Percentiles rank a stretch among this genome's conserved stretches.
These are phyloP conservation scores for Coccomyxa sp. DNA, from an alignment of 139 green algal genomes.

Conservation along the genomic window DNA sequence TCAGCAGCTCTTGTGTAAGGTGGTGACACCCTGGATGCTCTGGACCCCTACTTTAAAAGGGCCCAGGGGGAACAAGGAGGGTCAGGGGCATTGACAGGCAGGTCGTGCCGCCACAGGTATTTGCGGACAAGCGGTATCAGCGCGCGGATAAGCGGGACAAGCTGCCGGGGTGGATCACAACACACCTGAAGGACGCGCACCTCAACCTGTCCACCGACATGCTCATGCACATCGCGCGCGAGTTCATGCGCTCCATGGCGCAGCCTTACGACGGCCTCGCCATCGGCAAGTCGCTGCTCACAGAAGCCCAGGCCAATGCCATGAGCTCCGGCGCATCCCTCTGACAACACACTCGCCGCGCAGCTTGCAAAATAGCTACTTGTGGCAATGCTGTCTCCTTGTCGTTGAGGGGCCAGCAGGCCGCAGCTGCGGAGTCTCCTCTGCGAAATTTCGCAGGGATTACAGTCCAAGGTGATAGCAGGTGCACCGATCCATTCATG, in stretches of 20 bases:
- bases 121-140: conserved; percentile 80
- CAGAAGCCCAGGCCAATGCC: conserved; percentile 56
- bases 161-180: conserved; percentile 91
- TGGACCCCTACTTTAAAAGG: no score
- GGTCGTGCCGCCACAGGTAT: conserved; percentile 12
- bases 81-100: background rate
- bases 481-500: no score
- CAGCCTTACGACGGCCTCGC: conserved; percentile 65
- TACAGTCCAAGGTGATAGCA: no score
- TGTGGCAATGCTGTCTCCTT: no score
- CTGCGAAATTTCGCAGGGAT: no score
- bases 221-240: conserved; percentile 80
- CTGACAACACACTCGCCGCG: no score
- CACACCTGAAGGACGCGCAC: conserved; percentile 85
- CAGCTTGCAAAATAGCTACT: no score
- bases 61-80: no score
- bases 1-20: no score
- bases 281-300: conserved; percentile 69
- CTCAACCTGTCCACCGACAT: conserved; percentile 96
- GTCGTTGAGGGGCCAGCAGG: no score
- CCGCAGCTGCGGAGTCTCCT: no score
- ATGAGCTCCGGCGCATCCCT: conserved; percentile 18
- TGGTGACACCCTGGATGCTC: no score
- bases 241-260: conserved; percentile 93
- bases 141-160: conserved; percentile 97